Conservation (phyloP, 208 protist genomes). For the Trypanosoma theileri region DNA sequence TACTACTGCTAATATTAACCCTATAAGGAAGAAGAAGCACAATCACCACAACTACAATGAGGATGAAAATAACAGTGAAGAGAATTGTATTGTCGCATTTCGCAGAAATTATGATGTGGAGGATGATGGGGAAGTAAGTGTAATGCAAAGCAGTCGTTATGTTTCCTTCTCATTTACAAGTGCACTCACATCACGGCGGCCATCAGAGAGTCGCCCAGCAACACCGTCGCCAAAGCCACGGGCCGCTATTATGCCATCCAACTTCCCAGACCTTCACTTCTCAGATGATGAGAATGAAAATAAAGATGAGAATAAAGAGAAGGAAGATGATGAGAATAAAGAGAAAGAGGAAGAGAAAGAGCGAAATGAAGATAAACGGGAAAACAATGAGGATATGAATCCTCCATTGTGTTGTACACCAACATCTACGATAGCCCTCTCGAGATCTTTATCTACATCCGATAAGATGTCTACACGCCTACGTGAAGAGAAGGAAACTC, state of each 20-base stretch:
- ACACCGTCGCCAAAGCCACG: conserved; percentile 12
- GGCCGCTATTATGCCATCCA: conserved; percentile 16
- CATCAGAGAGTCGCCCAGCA: conserved; percentile 3
- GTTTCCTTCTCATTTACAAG: conserved; percentile 27
- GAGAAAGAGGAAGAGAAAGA: not conserved
- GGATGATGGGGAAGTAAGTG: conserved; percentile 6
- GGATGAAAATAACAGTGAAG: not conserved
- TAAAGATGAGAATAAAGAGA: not conserved
- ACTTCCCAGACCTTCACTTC: conserved; percentile 19
- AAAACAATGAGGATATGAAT: too few species aligned
- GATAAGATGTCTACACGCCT: too few species aligned
- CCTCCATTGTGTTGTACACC: too few species aligned
- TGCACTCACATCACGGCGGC: conserved; percentile 15
- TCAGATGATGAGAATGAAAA: conserved; percentile 15
- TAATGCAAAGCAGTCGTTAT: conserved; percentile 16
- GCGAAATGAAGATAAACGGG: too few species aligned
- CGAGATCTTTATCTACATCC: too few species aligned
- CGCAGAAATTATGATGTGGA: conserved; percentile 11
- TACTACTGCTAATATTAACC: not conserved
- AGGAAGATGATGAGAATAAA: not conserved
- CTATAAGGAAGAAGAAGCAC: too few species aligned
- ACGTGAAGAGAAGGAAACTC: too few species aligned
- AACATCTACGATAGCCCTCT: too few species aligned
- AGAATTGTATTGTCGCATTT: not conserved
- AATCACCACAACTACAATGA: not conserved